A percentile compares a stretch with the other conserved stretches of the same genome.
Evolutionary conservation across 2,329 filamentous ascomycete genomes (phyloP).

Genomic region (Aspergillus amoenus): DNA sequence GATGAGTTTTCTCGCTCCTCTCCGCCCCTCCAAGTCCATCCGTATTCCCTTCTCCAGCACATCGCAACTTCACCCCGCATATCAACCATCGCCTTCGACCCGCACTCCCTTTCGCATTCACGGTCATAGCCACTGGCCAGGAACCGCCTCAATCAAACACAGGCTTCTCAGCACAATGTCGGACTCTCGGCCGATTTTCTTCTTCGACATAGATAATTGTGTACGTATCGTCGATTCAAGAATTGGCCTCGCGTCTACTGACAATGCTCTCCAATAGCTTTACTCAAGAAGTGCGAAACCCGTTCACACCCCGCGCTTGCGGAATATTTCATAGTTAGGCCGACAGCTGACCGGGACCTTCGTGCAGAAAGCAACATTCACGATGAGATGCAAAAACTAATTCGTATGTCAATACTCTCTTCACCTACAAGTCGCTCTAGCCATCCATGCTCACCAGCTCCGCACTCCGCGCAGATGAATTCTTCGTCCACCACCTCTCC

Average conservation of each 20-base stretch:
- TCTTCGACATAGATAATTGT: constrained; percentile 98
- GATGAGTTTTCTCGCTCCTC: not conserved
- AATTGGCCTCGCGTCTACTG: constrained; percentile 9
- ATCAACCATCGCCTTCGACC: not conserved
- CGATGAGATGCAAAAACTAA: constrained; percentile 82
- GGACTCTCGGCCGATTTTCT: constrained; percentile 57
- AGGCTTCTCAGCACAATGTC: constrained; percentile 16
- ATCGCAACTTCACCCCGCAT: not conserved
- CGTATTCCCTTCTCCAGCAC: not conserved
- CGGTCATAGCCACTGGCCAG: constrained; percentile 21
- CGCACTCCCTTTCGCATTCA: constrained; percentile 7
- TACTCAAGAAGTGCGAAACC: constrained; percentile 73
- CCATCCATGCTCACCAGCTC: not conserved
- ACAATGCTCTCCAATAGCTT: constrained; percentile 49
- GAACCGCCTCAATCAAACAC: constrained; percentile 16
- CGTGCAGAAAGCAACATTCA: constrained; percentile 71
- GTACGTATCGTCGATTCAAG: constrained; percentile 43
- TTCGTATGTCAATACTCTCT: constrained; percentile 48
- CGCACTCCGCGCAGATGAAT: constrained; percentile 48
- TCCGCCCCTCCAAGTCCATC: not conserved
- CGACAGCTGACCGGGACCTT: constrained; percentile 5
- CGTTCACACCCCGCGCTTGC: not conserved
- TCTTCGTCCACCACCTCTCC: constrained; percentile 68
- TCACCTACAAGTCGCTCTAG: not conserved
- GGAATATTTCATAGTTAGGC: not conserved